These are phyloP conservation scores for Sequoia sempervirens DNA, from an alignment of 75 land plant species.

Conservation along the genomic window DNA sequence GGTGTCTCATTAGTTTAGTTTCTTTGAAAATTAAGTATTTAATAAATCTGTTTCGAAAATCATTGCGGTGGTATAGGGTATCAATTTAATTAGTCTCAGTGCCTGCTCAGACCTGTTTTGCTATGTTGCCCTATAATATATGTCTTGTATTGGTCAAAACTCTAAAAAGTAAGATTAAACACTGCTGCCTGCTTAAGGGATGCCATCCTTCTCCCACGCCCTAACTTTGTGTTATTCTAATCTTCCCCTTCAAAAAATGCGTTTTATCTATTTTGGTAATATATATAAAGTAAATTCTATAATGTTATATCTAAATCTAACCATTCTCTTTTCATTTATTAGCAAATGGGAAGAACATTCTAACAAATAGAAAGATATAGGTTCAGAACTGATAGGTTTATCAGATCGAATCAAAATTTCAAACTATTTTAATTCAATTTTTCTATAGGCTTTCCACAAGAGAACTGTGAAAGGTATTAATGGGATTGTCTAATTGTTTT, in stretches of 20 bases:
- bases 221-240: background rate
- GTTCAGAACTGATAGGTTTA: background rate
- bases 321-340: background rate
- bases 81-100: background rate
- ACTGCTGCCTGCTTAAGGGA: background rate
- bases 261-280: background rate
- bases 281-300: background rate
- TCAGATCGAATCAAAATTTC: too few relatives aligned
- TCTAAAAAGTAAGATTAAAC: background rate
- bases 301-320: background rate
- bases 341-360: background rate
- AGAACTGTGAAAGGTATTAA: background rate
- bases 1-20: background rate
- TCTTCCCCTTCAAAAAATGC: background rate
- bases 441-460: background rate
- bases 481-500: background rate
- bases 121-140: background rate
- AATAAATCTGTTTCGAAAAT: background rate
- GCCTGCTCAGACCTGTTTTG: background rate
- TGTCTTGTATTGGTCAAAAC: background rate
- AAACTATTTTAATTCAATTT: background rate
- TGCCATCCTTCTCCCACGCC: background rate
- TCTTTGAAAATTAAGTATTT: background rate
- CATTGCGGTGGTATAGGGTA: background rate
- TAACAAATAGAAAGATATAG: background rate